Base-by-base conservation (phyloP, 192 early-diverging fungal genomes). In the Martensiomyces pterosporus region DNA sequence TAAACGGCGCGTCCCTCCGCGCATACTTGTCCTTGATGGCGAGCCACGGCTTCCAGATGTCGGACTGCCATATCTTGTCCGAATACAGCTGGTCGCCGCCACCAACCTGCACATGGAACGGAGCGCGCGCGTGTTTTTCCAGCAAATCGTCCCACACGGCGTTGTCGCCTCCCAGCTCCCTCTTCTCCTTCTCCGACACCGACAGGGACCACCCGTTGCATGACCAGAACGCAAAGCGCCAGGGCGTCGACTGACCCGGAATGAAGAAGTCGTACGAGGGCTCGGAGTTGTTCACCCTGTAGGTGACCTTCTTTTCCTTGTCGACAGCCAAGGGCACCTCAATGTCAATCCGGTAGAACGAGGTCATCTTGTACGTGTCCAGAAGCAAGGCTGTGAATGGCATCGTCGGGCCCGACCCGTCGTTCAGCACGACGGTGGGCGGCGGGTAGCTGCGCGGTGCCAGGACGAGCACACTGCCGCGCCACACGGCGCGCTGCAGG, bases 81-180 rank as follows among this genome's bases (percentile, higher is more conserved):
- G 79, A 60, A 40, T 88, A 88, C 13, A 88, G 65, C 54, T 88
- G 85, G 63, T 88, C 85, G 39, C 85, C 85, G 17, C 85, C 85
- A 32, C 85, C 84, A 37, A 88, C 69, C 66, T 85, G 77, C 16
- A 84, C 79, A 46, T 88, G 83, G 57, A 84, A 82, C 9, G 83
- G 83, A 22, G 74, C 58, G 17, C 55, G 54, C 2, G 57, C 61
- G 50, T 85, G 83, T 57, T 82, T 78, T 18, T 66, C 70, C 53
- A 84, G 43, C 12, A 78, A 62, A 64, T 88, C 85, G 47, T 82
- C 76, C 85, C 85, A 88, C 27, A 88, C 55, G 4, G 80, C 80
- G 12, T 80, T 78, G 65, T 58, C 47, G 41, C 65, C 59, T 24
- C 63, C 59, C 41, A 77, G 50, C 49, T 52, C 55, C 24, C 57